Conservation (phyloP, 371 early-diverging fungal species). For the Lichtheimia ramosa region DNA sequence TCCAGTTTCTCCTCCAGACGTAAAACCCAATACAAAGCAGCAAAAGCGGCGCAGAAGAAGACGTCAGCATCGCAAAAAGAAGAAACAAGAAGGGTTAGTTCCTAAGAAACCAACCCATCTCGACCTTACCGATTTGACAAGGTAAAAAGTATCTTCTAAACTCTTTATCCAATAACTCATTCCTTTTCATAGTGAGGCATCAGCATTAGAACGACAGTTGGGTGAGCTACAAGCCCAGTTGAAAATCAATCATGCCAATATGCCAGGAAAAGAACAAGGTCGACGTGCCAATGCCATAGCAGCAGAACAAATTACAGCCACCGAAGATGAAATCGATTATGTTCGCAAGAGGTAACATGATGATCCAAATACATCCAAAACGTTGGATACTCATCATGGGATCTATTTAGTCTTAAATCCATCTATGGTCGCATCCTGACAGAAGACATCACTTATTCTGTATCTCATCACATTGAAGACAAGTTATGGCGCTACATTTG, state of each 20-base stretch:
- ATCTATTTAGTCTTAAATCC: conserved; percentile 24
- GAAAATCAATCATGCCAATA: conserved; percentile 36
- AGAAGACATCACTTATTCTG: conserved; percentile 32
- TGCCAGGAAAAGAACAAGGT: conserved; percentile 39
- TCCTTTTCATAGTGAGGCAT: conserved; percentile 33
- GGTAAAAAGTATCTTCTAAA: conserved; percentile 9
- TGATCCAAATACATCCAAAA: background rate
- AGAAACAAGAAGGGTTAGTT: conserved; percentile 8
- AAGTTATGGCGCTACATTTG: conserved; percentile 49
- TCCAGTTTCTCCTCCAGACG: conserved; percentile 25
- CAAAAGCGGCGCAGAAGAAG: conserved; percentile 26
- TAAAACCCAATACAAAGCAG: conserved; percentile 19
- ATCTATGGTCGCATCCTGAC: conserved; percentile 35
- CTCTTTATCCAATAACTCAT: background rate
- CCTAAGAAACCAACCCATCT: conserved; percentile 7
- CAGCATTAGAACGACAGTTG: conserved; percentile 50
- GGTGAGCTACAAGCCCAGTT: conserved; percentile 42
- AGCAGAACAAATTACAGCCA: conserved; percentile 39
- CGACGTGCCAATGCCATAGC: conserved; percentile 30
- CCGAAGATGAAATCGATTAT: conserved; percentile 48
- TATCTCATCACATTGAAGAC: conserved; percentile 41
- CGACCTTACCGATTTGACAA: conserved; percentile 26
- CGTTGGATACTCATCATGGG: no score
- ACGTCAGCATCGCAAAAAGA: conserved; percentile 30
- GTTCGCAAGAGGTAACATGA: conserved; percentile 40